Evolutionary conservation across 108 stramenopile genomes (phyloP).

Genomic region (Cyclotella atomus): DNA sequence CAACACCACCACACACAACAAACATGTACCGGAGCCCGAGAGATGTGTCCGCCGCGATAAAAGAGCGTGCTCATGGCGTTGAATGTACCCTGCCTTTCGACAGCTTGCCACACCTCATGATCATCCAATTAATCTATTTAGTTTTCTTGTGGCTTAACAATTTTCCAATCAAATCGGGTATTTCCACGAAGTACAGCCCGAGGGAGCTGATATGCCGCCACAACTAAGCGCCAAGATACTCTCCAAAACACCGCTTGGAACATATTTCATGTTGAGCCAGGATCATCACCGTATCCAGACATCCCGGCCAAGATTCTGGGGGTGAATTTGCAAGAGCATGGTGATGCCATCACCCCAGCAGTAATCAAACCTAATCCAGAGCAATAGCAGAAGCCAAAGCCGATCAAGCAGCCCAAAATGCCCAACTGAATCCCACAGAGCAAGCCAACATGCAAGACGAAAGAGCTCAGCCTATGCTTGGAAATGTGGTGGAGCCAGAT

Average conservation of each 20-base stretch:
- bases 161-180: constrained; percentile 14
- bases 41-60: constrained; percentile 27
- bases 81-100: constrained; percentile 25
- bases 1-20: constrained; percentile 24
- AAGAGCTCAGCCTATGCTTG: too few relatives aligned
- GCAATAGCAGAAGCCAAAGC: too few relatives aligned
- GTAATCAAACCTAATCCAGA: too few relatives aligned
- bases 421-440: too few relatives aligned
- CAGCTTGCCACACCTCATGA: constrained; percentile 16
- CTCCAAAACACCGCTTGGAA: constrained; percentile 8
- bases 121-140: constrained; percentile 19
- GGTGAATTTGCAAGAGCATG: too few relatives aligned
- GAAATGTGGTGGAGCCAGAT: too few relatives aligned
- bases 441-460: too few relatives aligned
- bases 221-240: neutral
- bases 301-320: too few relatives aligned
- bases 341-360: too few relatives aligned
- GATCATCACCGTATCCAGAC: too few relatives aligned
- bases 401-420: too few relatives aligned
- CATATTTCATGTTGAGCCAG: too few relatives aligned
- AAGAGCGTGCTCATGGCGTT: constrained; percentile 33
- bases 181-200: constrained; percentile 36
- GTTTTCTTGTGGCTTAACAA: constrained; percentile 37
- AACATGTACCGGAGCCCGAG: constrained; percentile 44
- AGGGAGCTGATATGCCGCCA: constrained; percentile 1